Evolutionary conservation across 2,329 filamentous ascomycete genomes (phyloP).

Genomic region (Exophiala mesophila): DNA sequence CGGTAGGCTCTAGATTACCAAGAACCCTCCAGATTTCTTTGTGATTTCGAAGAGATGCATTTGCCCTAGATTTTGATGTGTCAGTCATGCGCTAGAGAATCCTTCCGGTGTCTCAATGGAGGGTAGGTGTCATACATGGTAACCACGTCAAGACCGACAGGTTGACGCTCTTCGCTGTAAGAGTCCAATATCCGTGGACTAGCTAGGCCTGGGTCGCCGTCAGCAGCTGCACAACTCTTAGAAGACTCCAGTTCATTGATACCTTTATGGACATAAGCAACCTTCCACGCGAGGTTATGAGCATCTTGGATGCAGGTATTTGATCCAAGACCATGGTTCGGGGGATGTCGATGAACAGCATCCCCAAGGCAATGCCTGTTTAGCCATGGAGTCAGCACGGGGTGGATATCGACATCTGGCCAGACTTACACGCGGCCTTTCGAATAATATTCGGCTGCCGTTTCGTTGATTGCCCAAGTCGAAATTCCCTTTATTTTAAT

Average conservation of each 20-base stretch:
- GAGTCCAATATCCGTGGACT: conserved; percentile 28
- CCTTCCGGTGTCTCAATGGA: too few relatives aligned
- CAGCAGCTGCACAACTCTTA: background rate
- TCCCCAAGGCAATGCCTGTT: conserved; percentile 37
- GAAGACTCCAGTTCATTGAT: too few relatives aligned
- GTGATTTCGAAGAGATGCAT: conserved; percentile 53
- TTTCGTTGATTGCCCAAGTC: conserved; percentile 59
- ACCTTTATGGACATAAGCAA: conserved; percentile 31
- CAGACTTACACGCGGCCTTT: conserved; percentile 45
- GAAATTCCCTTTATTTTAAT: conserved; percentile 49
- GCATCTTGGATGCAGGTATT: conserved; percentile 37
- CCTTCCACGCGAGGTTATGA: conserved; percentile 36
- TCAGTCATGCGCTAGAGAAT: too few relatives aligned
- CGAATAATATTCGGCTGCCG: conserved; percentile 53
- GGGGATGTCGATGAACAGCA: conserved; percentile 34
- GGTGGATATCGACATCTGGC: too few relatives aligned
- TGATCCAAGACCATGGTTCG: conserved; percentile 33
- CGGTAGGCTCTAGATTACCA: conserved; percentile 37
- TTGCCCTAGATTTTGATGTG: conserved; percentile 53
- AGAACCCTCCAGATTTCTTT: conserved; percentile 42
- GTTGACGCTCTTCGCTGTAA: conserved; percentile 33
- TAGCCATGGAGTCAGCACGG: too few relatives aligned
- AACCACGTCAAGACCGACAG: conserved; percentile 43
- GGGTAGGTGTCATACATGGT: conserved; percentile 32
- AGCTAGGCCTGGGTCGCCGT: conserved; percentile 5